Conservation (phyloP, 2,329 filamentous ascomycete species). For the Intubia oerlemansii region DNA sequence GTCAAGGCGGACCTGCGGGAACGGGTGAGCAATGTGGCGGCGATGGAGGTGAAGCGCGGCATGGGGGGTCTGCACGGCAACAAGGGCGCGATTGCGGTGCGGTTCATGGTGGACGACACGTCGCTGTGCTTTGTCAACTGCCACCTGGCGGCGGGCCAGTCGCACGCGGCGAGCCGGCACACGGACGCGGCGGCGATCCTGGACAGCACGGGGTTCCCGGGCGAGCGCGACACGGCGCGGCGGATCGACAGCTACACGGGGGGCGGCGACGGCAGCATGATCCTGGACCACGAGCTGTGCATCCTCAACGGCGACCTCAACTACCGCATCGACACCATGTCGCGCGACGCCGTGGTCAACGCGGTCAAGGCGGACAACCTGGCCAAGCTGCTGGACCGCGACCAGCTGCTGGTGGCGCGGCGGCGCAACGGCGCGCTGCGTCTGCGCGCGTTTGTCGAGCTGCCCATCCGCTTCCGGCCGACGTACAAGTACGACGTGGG, state of each 20-base stretch:
- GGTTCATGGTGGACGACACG: conserved; percentile 86
- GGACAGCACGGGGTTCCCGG: conserved; percentile 54
- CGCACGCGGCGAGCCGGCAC: conserved; percentile 74
- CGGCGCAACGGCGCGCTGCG: conserved; percentile 80
- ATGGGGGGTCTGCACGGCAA: conserved; percentile 93
- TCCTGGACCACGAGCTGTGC: conserved; percentile 94
- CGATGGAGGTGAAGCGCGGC: conserved; percentile 77
- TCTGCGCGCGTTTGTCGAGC: conserved; percentile 74
- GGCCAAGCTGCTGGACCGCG: conserved; percentile 68
- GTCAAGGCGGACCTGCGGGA: conserved; percentile 61
- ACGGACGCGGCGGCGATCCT: conserved; percentile 83
- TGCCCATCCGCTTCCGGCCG: conserved; percentile 75
- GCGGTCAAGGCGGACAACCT: conserved; percentile 69
- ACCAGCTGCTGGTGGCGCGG: conserved; percentile 76
- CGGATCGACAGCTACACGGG: conserved; percentile 65
- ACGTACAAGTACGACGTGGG: conserved; percentile 99
- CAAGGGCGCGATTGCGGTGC: conserved; percentile 79
- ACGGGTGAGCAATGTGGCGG: conserved; percentile 57
- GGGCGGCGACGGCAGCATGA: conserved; percentile 87
- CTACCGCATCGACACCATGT: conserved; percentile 95
- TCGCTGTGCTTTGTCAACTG: conserved; percentile 95
- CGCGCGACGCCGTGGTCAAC: conserved; percentile 74
- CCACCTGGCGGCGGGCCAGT: conserved; percentile 85
- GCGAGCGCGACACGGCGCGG: conserved; percentile 42
- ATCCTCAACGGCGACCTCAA: conserved; percentile 92